Evolutionary conservation across 768 basidiomycete species (phyloP), one percentile per base, ranked within the genome.

Genomic region (Clavaria fumosa): DNA sequence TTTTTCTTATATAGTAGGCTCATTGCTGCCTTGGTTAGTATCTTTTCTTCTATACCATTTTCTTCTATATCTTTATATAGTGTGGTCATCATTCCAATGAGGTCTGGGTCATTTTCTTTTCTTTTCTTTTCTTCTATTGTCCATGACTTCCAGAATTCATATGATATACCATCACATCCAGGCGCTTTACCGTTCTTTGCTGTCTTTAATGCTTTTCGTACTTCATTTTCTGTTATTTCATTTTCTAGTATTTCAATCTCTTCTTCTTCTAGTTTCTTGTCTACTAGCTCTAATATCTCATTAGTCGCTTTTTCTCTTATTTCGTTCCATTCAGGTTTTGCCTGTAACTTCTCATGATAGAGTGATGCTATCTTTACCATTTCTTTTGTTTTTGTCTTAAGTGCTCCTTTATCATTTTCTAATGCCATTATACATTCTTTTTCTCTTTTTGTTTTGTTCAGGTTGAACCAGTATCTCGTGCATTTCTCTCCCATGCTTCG

Each of bases 1-100:
- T 52, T 55, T 30, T 67, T 66, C 23, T 67, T 67, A 39, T 59
- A 67, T 0, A 67, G 20, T 0, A 57, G 62, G 50, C 59, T 58
- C 50, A 61, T 54, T 57, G 54, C 57, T 0, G 63, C 64, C 5
- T 49, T 31, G 0, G 52, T 18, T 34, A 61, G 68, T 0, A 49
- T 42, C 0, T 7, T 2, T 0, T 14, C 1, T 0, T 5, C 24
- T 0, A 55, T 2, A 0, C 61, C 58, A 24, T 56, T 1, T 1
- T 2, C 0, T 38, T 54, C 38, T 0, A 64, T 61, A 23, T 62
- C 48, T 9, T 53, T 51, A 36, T 38, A 54, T 0, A 52, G 44
- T 19, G 1, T 15, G 5, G 34, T 38, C n/a, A 41, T 12, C 18
- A 36, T 14, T 17, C 20, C n/a, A 1, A 57, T 42, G 9, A 34